Conservation (phyloP, 495 filamentous ascomycete genomes). For the Immersiella caudata region DNA sequence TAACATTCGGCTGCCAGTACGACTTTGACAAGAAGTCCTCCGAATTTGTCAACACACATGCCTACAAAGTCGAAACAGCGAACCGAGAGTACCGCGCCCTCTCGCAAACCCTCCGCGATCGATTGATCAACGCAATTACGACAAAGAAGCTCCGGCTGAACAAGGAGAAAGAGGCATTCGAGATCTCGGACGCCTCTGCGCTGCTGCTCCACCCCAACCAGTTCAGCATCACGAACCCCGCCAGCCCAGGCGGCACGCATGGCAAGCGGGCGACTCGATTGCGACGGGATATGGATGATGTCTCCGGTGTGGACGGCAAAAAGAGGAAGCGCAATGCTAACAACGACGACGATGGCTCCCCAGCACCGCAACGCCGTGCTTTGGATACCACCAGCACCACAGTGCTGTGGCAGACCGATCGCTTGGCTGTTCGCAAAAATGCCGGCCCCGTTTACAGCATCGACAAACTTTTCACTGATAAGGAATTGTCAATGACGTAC, state of each 20-base stretch:
- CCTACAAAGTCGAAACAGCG: slow-evolving; percentile 72
- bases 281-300: slow-evolving; percentile 77
- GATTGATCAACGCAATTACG: slow-evolving; percentile 75
- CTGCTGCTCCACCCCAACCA: slow-evolving; percentile 90
- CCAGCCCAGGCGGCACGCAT: slow-evolving; percentile 79
- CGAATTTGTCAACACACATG: slow-evolving; percentile 55
- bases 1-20: slow-evolving; percentile 43
- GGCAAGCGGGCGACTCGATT: slow-evolving; percentile 81
- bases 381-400: slow-evolving; percentile 53
- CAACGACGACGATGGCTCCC: slow-evolving; percentile 73
- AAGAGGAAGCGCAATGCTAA: slow-evolving; percentile 79
- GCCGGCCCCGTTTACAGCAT: slow-evolving; percentile 69
- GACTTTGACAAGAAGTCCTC: slow-evolving; percentile 57
- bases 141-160: slow-evolving; percentile 74
- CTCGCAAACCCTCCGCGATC: slow-evolving; percentile 77
- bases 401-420: slow-evolving; percentile 57
- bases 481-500: slow-evolving; percentile 78
- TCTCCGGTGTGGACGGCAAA: slow-evolving; percentile 65
- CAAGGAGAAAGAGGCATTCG: slow-evolving; percentile 84
- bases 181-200: slow-evolving; percentile 85
- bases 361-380: slow-evolving; percentile 57
- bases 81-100: slow-evolving; percentile 78
- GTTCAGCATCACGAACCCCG: slow-evolving; percentile 78
- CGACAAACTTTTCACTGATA: slow-evolving; percentile 90
- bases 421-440: slow-evolving; percentile 49